Conservation (phyloP, 371 early-diverging fungal genomes). For the Syncephalastrum sp. region DNA sequence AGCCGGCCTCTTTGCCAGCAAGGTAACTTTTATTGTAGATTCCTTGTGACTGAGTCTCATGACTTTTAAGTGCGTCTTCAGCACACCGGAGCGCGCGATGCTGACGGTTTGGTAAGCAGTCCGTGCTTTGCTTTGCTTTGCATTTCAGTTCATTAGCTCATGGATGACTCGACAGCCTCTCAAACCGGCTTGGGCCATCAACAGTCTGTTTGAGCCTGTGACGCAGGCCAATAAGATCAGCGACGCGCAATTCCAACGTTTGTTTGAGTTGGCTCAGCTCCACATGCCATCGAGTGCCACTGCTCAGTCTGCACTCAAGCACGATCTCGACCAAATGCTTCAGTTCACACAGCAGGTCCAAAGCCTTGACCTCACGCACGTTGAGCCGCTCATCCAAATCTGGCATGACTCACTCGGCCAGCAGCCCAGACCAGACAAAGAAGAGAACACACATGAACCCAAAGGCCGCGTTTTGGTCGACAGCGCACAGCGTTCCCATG, state of each 20-base stretch:
- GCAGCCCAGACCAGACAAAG: conserved; percentile 3
- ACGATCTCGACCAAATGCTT: conserved; percentile 29
- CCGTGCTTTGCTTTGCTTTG: no score
- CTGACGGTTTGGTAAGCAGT: no score
- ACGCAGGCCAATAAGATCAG: conserved; percentile 28
- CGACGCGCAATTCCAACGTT: conserved; percentile 32
- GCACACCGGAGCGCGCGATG: no score
- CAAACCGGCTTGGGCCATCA: no score
- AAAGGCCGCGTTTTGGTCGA: conserved; percentile 26
- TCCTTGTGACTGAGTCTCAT: no score
- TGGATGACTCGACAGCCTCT: no score
- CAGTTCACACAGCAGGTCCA: conserved; percentile 35
- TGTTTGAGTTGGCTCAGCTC: conserved; percentile 34
- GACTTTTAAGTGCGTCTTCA: no score
- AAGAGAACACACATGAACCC: conserved; percentile 6
- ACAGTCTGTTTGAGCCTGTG: no score
- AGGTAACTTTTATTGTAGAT: no score
- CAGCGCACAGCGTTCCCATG: conserved; percentile 29
- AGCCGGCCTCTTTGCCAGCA: no score
- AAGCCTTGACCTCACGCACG: conserved; percentile 12
- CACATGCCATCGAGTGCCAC: conserved; percentile 13
- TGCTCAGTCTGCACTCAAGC: conserved; percentile 18
- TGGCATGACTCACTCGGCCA: conserved; percentile 28
- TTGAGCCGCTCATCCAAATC: conserved; percentile 31
- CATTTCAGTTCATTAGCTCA: no score